Evolutionary conservation across 768 basidiomycete genomes (phyloP), one percentile per base, ranked within the genome.

Genomic region (Punctularia strigosozonata): DNA sequence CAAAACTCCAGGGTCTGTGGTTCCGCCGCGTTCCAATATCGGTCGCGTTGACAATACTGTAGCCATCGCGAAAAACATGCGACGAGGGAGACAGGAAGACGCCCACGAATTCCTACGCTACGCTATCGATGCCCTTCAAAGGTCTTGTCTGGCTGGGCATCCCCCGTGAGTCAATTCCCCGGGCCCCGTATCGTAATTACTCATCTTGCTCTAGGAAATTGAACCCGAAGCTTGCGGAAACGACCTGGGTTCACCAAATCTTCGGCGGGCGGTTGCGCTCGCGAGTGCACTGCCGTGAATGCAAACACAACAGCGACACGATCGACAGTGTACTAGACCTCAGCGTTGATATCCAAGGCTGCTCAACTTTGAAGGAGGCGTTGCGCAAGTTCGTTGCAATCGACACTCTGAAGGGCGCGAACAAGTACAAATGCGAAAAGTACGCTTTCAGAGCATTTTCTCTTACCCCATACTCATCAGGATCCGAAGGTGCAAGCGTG

Each of bases 341-440:
- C 38, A 90, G 87, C 54, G 64, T 99, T 44, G 95, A 98, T 56
- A 84, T 98, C 42, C 66, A 74, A 43, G 75, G 71, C 40, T 66
- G 68, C 23, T 57, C 65, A 23, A 68, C 66, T 3, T 50, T 97
- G 37, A 76, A 68, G 55, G 77, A 82, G 4, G 89, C 87, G 2
- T 59, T 94, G 41, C 68, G 71, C 25, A 82, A 78, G 51, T 95
- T 95, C 50, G 75, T 85, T 25, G 78, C 76, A 6, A 64, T 83
- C 34, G 95, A 99, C 53, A 66, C 71, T 45, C 59, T 99, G 45
- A 85, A 77, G 44, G 95, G 94, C 0, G 76, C 79, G 5, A 89
- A 99, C 66, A 92, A 92, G 62, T 99, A 99, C 60, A 89, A 92
- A 56, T 99, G 95, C 59, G 95, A 99, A 62, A 97, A 89, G 90